phyloP scores from a whole-genome alignment of 2,329 filamentous ascomycete species.

The Zymoseptoria brevis region DNA sequence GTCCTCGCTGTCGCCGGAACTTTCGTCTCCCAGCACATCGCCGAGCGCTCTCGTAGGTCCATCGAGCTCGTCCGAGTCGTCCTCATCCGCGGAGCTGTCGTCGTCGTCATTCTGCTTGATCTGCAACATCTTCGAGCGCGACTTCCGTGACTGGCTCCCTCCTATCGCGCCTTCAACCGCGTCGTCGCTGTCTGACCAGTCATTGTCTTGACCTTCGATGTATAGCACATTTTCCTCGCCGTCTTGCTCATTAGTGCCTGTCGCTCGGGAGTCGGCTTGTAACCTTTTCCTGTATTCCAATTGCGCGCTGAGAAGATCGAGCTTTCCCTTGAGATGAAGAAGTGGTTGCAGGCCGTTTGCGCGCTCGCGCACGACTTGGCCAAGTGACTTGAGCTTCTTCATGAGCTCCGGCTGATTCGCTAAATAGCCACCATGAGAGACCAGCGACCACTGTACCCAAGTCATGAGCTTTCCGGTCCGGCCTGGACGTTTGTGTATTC shows the following conservation, averaged over 20 bases:
- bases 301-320: constrained; percentile 89
- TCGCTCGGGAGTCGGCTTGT: constrained; percentile 42
- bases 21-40: constrained; percentile 13
- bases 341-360: constrained; percentile 74
- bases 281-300: constrained; percentile 69
- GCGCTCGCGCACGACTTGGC: constrained; percentile 80
- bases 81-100: constrained; percentile 9
- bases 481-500: constrained; percentile 78
- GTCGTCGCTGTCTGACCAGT: constrained; percentile 44
- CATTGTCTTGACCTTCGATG: constrained; percentile 70
- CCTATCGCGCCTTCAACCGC: constrained; percentile 36
- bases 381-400: constrained; percentile 67
- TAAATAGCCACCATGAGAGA: constrained; percentile 85
- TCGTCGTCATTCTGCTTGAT: constrained; percentile 4
- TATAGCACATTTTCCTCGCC: constrained; percentile 73
- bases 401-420: constrained; percentile 79
- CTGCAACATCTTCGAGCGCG: constrained; percentile 1
- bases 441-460: constrained; percentile 93
- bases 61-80: constrained; percentile 6
- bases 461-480: constrained; percentile 83
- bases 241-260: constrained; percentile 50
- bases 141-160: neutral
- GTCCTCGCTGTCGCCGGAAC: constrained; percentile 14
- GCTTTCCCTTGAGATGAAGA: constrained; percentile 83
- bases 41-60: constrained; percentile 4